These are phyloP conservation scores for Shiraia bambusicola DNA, from an alignment of 2,329 filamentous ascomycete genomes.

Conservation along the genomic window DNA sequence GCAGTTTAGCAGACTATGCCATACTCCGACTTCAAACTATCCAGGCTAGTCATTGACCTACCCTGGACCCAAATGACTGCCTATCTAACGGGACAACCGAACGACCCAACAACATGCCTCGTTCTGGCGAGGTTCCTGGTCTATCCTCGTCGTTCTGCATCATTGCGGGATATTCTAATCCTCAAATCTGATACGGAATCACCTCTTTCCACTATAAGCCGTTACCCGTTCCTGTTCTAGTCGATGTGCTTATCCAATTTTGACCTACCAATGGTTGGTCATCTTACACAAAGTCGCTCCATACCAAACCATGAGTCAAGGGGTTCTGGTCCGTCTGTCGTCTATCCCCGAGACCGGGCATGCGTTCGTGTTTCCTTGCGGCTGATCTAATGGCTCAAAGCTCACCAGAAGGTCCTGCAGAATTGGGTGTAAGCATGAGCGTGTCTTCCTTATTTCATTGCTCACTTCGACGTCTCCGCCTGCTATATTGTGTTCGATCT, in stretches of 20 bases:
- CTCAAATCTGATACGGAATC: slow-evolving; percentile 26
- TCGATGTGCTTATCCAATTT: slow-evolving; percentile 9
- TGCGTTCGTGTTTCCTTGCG: slow-evolving; percentile 13
- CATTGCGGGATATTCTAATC: slow-evolving; percentile 9
- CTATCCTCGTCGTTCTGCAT: slow-evolving; percentile 5
- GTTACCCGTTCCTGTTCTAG: slow-evolving; percentile 24
- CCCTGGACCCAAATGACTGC: neutral
- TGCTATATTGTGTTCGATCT: no score
- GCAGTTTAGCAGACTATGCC: no score
- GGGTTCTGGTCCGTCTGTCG: slow-evolving; percentile 17
- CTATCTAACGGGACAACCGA: neutral
- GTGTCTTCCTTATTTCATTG: no score
- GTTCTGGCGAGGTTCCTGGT: slow-evolving; percentile 8
- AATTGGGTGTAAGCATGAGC: no score
- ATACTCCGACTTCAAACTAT: no score
- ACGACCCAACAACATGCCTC: neutral
- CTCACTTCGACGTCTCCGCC: no score
- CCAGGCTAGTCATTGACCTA: no score
- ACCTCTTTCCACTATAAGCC: slow-evolving; percentile 14
- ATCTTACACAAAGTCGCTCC: slow-evolving; percentile 19
- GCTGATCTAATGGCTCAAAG: slow-evolving; percentile 12
- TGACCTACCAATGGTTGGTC: slow-evolving; percentile 18
- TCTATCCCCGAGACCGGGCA: slow-evolving; percentile 17
- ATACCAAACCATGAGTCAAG: slow-evolving; percentile 25
- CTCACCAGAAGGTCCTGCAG: slow-evolving; percentile 8